Base-by-base conservation (phyloP, 2,329 filamentous ascomycete species). In the Hypocreales sp. region DNA sequence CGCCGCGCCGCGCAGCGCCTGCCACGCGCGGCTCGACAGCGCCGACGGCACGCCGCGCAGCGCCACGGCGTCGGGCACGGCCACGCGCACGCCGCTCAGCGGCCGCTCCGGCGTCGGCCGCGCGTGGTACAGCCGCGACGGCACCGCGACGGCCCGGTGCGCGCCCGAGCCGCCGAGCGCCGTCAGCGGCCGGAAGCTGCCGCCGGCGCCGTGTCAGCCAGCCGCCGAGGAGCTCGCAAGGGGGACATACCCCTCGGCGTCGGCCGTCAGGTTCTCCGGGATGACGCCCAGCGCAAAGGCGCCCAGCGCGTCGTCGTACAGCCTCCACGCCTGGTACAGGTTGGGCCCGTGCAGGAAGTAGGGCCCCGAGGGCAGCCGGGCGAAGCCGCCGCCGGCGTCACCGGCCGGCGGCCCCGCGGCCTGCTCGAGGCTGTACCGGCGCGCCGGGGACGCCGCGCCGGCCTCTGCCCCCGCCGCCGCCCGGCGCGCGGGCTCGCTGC, bases 1-100 rank as follows among this genome's bases (percentile, higher is more conserved):
- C 3, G 55, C 40, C 1, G 55, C 50, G 29, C 71, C 50, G 29
- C 71, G 65, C 3, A 77, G 45, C 19, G 61, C 49, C 14, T 60
- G 61, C 56, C 64, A 78, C 2, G 70, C 63, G 18, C 65, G 53
- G 29, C 70, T 75, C 0, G 72, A 73, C 18, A 64, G 55, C 1
- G 58, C 58, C 0, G 67, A 73, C 9, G 57, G 56, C 0, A 73
- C 45, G 2, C 73, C 73, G n/a, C 42, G 35, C 0, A 58, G 30
- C 4, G 47, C 40, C 19, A 47, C 34, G 4, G 40, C 35, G 20
- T 60, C 55, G 12, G 45, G 42, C 8, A 59, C 32, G 14, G 50
- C 39, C 4, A 57, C 30, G 4, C 56, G 52, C 11, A 45, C 30
- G 11, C 56, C 56, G 10, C 44, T 52, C 7, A 59, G 38, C 0